Evolutionary conservation across 164 flowering plant species (phyloP), one percentile per base, ranked within the genome.

Genomic region (Piper longum): DNA sequence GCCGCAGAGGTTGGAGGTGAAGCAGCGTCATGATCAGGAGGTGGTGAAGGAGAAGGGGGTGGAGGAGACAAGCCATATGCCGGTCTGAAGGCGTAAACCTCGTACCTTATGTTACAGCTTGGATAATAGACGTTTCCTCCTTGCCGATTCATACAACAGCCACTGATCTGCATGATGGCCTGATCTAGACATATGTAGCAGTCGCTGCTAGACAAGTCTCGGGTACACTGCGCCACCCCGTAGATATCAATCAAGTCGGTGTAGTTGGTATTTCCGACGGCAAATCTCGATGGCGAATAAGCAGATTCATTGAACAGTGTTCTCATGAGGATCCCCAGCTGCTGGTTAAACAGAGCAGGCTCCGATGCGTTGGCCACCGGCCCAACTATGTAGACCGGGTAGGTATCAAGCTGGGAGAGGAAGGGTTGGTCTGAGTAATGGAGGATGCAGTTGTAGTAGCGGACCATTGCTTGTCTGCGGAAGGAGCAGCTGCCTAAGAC

Each of bases 341-440:
- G 45, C 0, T 40, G 2, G 41, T 62, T 19, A 44, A 57, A 68
- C 45, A 48, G 40, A 1, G 13, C 18, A 9, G 36, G 26, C 8
- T 68, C 43, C 0, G 62, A 0, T 2, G 40, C 62, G 17, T 17
- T 39, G 12, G 39, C 12, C 7, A 19, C 40, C 8, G 16, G 12
- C 36, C 8, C 8, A 0, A 45, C 4, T 3, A 17, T n/a, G 2
- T 9, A 14, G 17, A 16, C 14, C 2, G 14, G 7, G 16, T 43
- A 26, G 4, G 5, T 36, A 26, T 65, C 61, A 5, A 6, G 1
- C 57, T 26, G 43, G 41, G 55, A 57, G 62, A 62, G 16, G 43
- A 68, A 62, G 1, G 14, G 4, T 2, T n/a, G 56, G 56, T 68
- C 18, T 3, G 77, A 74, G 64, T 74, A 74, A 5, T 67, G 64